Conservation (phyloP, 805 yeast species). For the Starmerella sp. region DNA sequence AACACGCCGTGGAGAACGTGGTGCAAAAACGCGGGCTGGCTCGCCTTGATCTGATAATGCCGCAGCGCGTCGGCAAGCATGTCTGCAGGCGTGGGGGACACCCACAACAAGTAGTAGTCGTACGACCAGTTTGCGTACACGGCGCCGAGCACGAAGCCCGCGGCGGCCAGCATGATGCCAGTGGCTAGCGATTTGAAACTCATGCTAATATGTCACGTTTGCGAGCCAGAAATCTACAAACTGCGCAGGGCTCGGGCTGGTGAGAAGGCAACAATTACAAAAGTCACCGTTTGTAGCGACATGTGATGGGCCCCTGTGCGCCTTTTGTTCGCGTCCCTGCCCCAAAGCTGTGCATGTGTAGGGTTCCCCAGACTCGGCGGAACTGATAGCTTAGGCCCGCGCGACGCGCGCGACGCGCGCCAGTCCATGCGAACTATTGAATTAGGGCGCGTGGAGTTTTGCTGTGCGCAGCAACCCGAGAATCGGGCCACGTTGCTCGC, state of each 20-base stretch:
- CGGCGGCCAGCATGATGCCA: slow-evolving; percentile 30
- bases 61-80: slow-evolving; percentile 50
- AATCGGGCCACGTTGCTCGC: too few relatives aligned
- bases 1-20: slow-evolving; percentile 53
- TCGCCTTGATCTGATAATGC: slow-evolving; percentile 69
- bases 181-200: slow-evolving; percentile 26
- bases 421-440: too few relatives aligned
- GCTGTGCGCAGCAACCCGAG: too few relatives aligned
- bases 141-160: slow-evolving; percentile 72
- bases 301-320: background rate
- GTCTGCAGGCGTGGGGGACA: slow-evolving; percentile 37
- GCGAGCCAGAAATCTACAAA: background rate
- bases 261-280: background rate
- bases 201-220: slow-evolving; percentile 17
- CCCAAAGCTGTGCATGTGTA: background rate
- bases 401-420: background rate
- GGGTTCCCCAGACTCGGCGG: background rate
- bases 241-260: background rate
- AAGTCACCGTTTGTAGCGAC: background rate
- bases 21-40: slow-evolving; percentile 47
- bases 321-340: background rate
- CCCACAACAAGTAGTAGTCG: slow-evolving; percentile 67
- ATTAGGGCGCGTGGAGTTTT: too few relatives aligned
- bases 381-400: background rate
- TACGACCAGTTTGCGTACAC: slow-evolving; percentile 71